Evolutionary conservation across 164 flowering plant species (phyloP).

Genomic region (Berberis vulgaris): DNA sequence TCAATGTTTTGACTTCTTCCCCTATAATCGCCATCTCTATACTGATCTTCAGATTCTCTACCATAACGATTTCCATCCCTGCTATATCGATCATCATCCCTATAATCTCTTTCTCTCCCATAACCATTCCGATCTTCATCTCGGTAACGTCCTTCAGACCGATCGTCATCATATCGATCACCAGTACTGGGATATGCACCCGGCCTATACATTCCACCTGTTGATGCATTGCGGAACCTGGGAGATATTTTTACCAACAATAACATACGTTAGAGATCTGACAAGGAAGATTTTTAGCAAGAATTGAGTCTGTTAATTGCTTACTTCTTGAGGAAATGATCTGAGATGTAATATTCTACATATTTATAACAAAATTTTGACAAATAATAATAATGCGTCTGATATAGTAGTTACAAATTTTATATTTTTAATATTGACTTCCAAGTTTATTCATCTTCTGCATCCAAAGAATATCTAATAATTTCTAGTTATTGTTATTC

Average conservation of each 20-base stretch:
- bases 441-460: no score
- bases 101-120: background rate
- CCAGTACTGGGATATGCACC: slow-evolving; percentile 41
- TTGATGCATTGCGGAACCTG: slow-evolving; percentile 57
- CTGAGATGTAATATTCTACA: no score
- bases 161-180: background rate
- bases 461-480: no score
- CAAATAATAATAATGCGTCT: no score
- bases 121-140: slow-evolving; percentile 42
- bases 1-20: slow-evolving; percentile 63
- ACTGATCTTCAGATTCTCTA: background rate
- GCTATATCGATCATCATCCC: slow-evolving; percentile 4
- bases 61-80: slow-evolving; percentile 1
- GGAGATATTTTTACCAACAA: background rate
- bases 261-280: no score
- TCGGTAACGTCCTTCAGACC: slow-evolving; percentile 10
- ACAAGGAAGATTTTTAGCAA: no score
- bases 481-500: no score
- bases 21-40: slow-evolving; percentile 61
- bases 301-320: no score
- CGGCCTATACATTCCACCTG: slow-evolving; percentile 75
- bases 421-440: no score
- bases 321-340: no score
- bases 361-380: no score
- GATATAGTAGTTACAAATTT: no score